Conservation (phyloP, 345 rosid species). For the Psidium guajava region DNA sequence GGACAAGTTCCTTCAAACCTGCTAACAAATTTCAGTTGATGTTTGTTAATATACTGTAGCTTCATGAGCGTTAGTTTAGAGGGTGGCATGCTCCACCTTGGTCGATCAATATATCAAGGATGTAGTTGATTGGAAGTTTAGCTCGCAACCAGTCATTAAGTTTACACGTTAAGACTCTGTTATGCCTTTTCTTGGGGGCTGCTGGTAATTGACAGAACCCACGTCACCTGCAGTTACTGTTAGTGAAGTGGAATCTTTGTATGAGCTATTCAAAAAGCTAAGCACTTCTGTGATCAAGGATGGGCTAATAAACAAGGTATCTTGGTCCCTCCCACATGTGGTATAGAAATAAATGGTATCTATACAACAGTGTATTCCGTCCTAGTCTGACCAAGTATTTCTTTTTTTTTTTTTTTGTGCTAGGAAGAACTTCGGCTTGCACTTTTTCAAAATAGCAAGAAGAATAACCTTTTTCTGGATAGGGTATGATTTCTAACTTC, state of each 20-base stretch:
- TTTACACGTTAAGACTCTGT: neutral
- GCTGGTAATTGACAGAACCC: neutral
- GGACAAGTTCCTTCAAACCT: neutral
- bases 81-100: neutral
- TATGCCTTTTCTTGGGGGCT: neutral
- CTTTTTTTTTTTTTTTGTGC: neutral
- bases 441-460: conserved; percentile 25
- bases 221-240: neutral
- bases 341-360: neutral
- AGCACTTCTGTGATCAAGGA: conserved; percentile 5
- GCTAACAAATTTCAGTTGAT: neutral
- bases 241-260: conserved; percentile 4
- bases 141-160: neutral
- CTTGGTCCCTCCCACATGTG: neutral
- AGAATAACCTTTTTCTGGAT: conserved; percentile 39
- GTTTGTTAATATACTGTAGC: neutral
- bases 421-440: conserved; percentile 50
- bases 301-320: conserved; percentile 4
- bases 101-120: neutral
- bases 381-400: neutral
- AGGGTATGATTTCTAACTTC: conserved; percentile 19
- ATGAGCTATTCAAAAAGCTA: conserved; percentile 1
- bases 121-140: neutral
- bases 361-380: neutral
- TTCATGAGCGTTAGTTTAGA: neutral